A percentile compares a stretch with the other conserved stretches of the same genome.
phyloP scores from a whole-genome alignment of 2,329 filamentous ascomycete genomes.

The Cladophialophora immunda region DNA sequence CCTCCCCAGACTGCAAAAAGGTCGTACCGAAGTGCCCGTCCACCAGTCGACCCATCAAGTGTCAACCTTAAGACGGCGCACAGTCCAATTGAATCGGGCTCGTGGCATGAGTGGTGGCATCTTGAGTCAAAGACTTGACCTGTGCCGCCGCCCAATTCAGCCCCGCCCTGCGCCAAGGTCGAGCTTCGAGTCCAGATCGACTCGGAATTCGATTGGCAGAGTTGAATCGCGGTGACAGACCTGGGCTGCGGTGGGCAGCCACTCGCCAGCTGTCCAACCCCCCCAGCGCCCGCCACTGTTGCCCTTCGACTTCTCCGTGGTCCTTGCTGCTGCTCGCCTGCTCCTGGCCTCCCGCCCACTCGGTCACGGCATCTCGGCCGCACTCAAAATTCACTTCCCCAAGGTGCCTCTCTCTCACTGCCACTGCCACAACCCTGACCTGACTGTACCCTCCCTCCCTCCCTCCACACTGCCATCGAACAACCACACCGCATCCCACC shows the following conservation, averaged over 20 bases:
- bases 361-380: slow-evolving; percentile 16
- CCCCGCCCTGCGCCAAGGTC: slow-evolving; percentile 17
- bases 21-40: slow-evolving; percentile 5
- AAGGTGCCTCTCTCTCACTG: slow-evolving; percentile 12
- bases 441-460: slow-evolving; percentile 17
- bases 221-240: slow-evolving; percentile 10
- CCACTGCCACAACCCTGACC: slow-evolving; percentile 18
- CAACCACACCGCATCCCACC: slow-evolving; percentile 21
- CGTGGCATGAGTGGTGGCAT: slow-evolving; percentile 10
- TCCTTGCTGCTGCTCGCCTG: neutral
- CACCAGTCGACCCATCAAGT: slow-evolving; percentile 15
- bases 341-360: slow-evolving; percentile 1
- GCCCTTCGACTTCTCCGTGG: slow-evolving; percentile 7
- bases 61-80: slow-evolving; percentile 7
- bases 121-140: slow-evolving; percentile 16
- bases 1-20: neutral
- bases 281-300: neutral
- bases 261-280: slow-evolving; percentile 10
- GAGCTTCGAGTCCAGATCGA: slow-evolving; percentile 18
- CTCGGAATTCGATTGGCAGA: slow-evolving; percentile 15
- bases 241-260: neutral
- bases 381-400: slow-evolving; percentile 16
- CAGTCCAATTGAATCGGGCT: slow-evolving; percentile 19
- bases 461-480: slow-evolving; percentile 4
- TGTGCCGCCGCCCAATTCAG: slow-evolving; percentile 11